These are phyloP conservation scores for Trichoderma harzianum DNA, from an alignment of 2,329 filamentous ascomycete species.

Conservation along the genomic window DNA sequence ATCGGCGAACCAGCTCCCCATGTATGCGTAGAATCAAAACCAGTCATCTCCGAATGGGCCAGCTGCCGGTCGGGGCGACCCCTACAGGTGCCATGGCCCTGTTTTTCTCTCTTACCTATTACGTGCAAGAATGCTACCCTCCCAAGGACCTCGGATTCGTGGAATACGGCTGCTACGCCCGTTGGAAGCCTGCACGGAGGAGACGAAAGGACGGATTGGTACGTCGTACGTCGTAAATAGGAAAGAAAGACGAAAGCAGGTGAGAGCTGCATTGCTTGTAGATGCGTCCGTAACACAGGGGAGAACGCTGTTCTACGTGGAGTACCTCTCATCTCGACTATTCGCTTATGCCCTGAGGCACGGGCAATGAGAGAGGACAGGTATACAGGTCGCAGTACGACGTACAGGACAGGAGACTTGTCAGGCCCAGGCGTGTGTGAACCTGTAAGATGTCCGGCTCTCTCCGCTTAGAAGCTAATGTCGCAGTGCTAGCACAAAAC, in stretches of 20 bases:
- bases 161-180: neutral
- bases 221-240: neutral
- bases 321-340: neutral
- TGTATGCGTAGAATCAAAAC: neutral
- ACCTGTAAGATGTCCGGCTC: neutral
- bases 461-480: neutral
- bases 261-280: neutral
- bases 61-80: neutral
- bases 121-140: neutral
- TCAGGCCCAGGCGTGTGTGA: neutral
- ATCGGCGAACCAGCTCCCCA: neutral
- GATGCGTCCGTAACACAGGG: neutral
- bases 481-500: neutral
- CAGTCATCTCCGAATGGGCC: conserved; percentile 12
- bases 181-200: neutral
- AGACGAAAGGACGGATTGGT: neutral
- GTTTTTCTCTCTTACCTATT: neutral
- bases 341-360: neutral
- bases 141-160: neutral
- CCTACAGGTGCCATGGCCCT: neutral
- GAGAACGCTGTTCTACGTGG: neutral
- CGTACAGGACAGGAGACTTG: neutral
- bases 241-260: neutral
- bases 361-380: neutral
- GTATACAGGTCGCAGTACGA: neutral